These are phyloP conservation scores for Trichoderma sp. DNA, from an alignment of 2,329 filamentous ascomycete species.

Conservation along the genomic window DNA sequence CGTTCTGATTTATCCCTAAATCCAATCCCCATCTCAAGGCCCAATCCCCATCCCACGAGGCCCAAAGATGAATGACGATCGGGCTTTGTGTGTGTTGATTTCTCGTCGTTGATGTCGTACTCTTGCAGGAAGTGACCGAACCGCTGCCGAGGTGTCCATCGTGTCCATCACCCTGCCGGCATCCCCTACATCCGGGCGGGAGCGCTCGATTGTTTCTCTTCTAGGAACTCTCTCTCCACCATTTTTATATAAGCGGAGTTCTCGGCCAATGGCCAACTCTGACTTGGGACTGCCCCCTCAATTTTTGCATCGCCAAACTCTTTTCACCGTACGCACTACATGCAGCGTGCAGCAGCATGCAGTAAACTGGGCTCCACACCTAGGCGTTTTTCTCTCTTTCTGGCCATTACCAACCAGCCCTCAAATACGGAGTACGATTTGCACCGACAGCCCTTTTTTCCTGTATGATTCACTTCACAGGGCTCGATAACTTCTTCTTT, in stretches of 20 bases:
- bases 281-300: not conserved
- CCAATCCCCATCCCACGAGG: not conserved
- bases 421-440: not conserved
- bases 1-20: not conserved
- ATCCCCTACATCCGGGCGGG: not conserved
- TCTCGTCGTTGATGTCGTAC: constrained; percentile 5
- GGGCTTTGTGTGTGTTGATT: not conserved
- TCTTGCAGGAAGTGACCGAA: not conserved
- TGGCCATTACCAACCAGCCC: not conserved
- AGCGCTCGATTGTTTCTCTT: not conserved
- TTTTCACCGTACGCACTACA: not conserved
- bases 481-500: not conserved
- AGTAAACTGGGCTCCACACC: constrained; percentile 7
- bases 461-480: not conserved
- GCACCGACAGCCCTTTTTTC: not conserved
- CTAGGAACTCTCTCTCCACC: not conserved
- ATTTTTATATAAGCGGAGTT: not conserved
- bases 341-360: not conserved
- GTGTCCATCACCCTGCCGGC: not conserved
- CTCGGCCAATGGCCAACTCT: not conserved
- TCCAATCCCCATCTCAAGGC: not conserved
- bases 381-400: constrained; percentile 17
- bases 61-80: not conserved
- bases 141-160: not conserved
- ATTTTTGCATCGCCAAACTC: constrained; percentile 5